Base-by-base conservation (phyloP, 495 filamentous ascomycete species). In the Pyrenopolyporus hunteri region DNA sequence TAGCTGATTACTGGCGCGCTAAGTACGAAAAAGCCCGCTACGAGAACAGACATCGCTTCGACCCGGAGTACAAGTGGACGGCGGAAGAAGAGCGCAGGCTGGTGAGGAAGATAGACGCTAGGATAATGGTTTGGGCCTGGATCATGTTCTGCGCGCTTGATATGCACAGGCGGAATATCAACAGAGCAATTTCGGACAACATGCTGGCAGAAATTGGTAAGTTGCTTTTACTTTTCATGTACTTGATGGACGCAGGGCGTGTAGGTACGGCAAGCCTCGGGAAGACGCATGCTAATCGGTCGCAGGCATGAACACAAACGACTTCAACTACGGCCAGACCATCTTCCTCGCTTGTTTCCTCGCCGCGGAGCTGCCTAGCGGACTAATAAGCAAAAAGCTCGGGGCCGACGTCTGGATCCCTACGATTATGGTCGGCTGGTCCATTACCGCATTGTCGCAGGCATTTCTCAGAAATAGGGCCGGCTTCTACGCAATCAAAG, bases 31-130 rank as follows among this genome's bases (percentile, higher is more conserved):
- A 79, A 17, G 77, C 81, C 0, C 42, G 76, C 19, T 82, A 82
- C 47, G 80, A 83, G 66, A 82, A 82, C 67, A 75, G 78, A 0
- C 84, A 88, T 71, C 76, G 81, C 3, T 88, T 82, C 54, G 80
- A 83, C 54, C 79, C 80, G 2, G 56, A 63, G 3, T 75, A 75
- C 47, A 70, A 63, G 32, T 85, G 82, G 82, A 74, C 70, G 8
- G 71, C 72, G 46, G 68, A 73, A 35, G 78, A 80, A 49, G 82
- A 85, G 70, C 72, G 68, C 57, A 75, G 55, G 52, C 59, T 85
- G 1, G 73, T 84, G 8, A 61, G 77, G 45, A 79, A 82, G 67
- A 67, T 80, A 44, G 75, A 79, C 50, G 49, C 48, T 8, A 59
- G 65, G 25, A 70, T 74, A 9, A 71, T 72, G 63, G 25, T 73